phyloP scores from a whole-genome alignment of 2,329 filamentous ascomycete genomes.

The Neopestalotiopsis sp. region DNA sequence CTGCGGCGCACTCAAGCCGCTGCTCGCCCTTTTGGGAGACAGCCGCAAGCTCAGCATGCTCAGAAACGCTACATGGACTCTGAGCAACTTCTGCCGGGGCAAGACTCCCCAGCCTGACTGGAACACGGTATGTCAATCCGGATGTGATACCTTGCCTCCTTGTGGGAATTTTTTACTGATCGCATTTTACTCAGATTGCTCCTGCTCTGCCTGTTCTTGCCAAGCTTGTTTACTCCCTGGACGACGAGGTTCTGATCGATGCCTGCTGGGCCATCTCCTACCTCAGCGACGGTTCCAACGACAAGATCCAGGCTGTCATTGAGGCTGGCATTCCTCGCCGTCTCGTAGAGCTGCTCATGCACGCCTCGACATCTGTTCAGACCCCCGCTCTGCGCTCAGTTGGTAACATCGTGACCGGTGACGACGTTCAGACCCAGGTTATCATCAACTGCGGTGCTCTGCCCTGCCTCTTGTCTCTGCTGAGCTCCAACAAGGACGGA shows the following conservation, averaged over 20 bases:
- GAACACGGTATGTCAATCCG: conserved; percentile 74
- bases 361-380: conserved; percentile 97
- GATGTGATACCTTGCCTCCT: background rate
- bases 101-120: conserved; percentile 99
- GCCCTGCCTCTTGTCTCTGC: conserved; percentile 86
- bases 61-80: conserved; percentile 96
- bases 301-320: conserved; percentile 99
- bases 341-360: conserved; percentile 96
- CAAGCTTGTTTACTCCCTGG: conserved; percentile 97
- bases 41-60: conserved; percentile 99
- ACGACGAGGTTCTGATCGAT: conserved; percentile 97
- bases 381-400: conserved; percentile 96
- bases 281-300: conserved; percentile 95
- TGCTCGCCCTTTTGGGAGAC: conserved; percentile 89
- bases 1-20: conserved; percentile 87
- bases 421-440: conserved; percentile 98
- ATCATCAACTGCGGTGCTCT: conserved; percentile 98
- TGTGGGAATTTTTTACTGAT: background rate
- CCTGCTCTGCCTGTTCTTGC: conserved; percentile 93
- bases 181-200: conserved; percentile 69
- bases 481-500: conserved; percentile 97
- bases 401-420: conserved; percentile 97
- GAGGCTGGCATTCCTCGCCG: conserved; percentile 96
- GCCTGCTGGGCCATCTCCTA: conserved; percentile 99
- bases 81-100: conserved; percentile 99